Evolutionary conservation across 768 basidiomycete species (phyloP).

Genomic region (Boletellus emodensis): DNA sequence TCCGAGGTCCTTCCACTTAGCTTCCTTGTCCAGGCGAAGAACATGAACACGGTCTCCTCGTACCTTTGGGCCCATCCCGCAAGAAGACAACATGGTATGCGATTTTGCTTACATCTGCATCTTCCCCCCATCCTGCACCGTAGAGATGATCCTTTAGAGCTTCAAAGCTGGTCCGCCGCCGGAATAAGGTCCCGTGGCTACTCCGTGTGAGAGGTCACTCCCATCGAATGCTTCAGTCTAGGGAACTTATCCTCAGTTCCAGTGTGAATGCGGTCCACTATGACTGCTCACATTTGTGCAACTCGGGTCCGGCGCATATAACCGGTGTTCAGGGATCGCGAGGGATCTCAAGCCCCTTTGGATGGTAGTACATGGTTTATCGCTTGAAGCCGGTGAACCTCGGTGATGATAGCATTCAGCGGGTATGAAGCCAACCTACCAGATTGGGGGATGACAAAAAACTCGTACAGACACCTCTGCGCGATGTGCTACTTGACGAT

Average conservation of each 20-base stretch:
- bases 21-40: conserved; percentile 58
- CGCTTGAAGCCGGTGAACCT: conserved; percentile 40
- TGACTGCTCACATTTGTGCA: conserved; percentile 84
- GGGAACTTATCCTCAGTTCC: conserved; percentile 50
- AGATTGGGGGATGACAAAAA: conserved; percentile 60
- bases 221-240: background rate
- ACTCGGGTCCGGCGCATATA: conserved; percentile 88
- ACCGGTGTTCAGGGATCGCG: conserved; percentile 49
- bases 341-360: conserved; percentile 61
- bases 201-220: background rate
- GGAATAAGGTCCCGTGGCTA: conserved; percentile 85
- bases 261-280: conserved; percentile 66
- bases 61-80: conserved; percentile 69
- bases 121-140: conserved; percentile 59
- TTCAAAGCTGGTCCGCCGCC: conserved; percentile 78
- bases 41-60: conserved; percentile 80
- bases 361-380: conserved; percentile 58
- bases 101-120: conserved; percentile 41
- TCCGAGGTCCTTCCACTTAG: conserved; percentile 63
- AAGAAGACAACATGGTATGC: conserved; percentile 73
- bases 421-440: conserved; percentile 38
- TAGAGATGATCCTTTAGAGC: conserved; percentile 84
- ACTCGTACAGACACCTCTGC: conserved; percentile 80
- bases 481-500: conserved; percentile 81
- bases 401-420: background rate